Percentiles rank a stretch among this genome's conserved stretches.
Evolutionary conservation across 164 flowering plant species (phyloP).

Genomic region (Hamamelis virginiana): DNA sequence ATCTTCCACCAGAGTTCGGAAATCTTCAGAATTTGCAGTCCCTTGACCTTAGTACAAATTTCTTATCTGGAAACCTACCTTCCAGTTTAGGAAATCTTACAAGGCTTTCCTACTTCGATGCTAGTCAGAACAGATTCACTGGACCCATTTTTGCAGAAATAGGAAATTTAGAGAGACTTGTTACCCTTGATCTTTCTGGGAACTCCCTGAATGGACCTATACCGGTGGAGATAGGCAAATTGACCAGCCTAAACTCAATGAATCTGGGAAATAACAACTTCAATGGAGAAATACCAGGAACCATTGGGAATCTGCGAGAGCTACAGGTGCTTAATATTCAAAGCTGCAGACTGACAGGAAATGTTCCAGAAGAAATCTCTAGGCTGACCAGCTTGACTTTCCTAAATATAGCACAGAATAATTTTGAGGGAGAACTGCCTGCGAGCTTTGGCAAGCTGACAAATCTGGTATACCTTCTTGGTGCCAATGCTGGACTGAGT

Average conservation of each 20-base stretch:
- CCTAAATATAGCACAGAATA: conserved; percentile 50
- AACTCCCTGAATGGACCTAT: conserved; percentile 42
- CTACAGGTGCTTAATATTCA: conserved; percentile 40
- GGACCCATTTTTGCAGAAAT: conserved; percentile 37
- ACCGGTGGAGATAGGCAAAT: conserved; percentile 38
- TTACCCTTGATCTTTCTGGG: conserved; percentile 43
- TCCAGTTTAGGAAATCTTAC: conserved; percentile 45
- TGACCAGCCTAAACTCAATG: conserved; percentile 28
- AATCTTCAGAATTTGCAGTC: conserved; percentile 39
- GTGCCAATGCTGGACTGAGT: conserved; percentile 42
- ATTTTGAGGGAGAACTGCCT: conserved; percentile 58
- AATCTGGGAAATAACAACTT: conserved; percentile 32
- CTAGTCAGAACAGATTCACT: conserved; percentile 40
- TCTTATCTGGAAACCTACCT: conserved; percentile 50
- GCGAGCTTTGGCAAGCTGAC: conserved; percentile 40
- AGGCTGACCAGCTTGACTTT: conserved; percentile 36
- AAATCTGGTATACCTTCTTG: conserved; percentile 43
- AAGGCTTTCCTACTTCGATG: conserved; percentile 40
- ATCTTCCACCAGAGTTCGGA: conserved; percentile 51
- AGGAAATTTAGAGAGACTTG: conserved; percentile 25
- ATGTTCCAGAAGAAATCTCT: conserved; percentile 48
- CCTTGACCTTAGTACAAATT: conserved; percentile 48
- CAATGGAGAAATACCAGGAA: conserved; percentile 39
- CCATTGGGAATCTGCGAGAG: conserved; percentile 39
- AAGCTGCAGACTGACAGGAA: conserved; percentile 39